These are phyloP conservation scores for Halenospora varia DNA, from an alignment of 495 filamentous ascomycete genomes.

Conservation along the genomic window DNA sequence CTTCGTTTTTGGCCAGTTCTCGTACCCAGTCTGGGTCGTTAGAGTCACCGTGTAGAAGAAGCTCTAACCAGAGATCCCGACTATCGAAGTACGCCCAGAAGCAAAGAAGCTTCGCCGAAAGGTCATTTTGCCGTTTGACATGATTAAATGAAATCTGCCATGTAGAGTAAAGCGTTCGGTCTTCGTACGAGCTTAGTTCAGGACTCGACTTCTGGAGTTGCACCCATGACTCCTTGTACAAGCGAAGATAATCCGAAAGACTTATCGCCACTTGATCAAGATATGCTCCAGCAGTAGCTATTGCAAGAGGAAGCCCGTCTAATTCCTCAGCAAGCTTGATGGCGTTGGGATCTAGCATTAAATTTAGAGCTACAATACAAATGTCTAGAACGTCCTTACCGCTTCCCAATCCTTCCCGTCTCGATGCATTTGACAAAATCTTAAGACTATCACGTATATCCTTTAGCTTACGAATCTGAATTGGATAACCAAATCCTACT, in stretches of 20 bases:
- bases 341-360: slow-evolving; percentile 20
- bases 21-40: slow-evolving; percentile 15
- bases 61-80: slow-evolving; percentile 46
- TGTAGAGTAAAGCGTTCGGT: slow-evolving; percentile 33
- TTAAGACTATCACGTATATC: slow-evolving; percentile 27
- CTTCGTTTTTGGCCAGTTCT: slow-evolving; percentile 16
- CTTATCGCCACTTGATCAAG: slow-evolving; percentile 14
- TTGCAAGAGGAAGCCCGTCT: slow-evolving; percentile 27
- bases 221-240: slow-evolving; percentile 26
- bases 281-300: slow-evolving; percentile 33
- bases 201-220: slow-evolving; percentile 23
- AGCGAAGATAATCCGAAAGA: slow-evolving; percentile 12
- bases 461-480: slow-evolving; percentile 27
- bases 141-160: slow-evolving; percentile 41
- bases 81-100: slow-evolving; percentile 45
- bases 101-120: slow-evolving; percentile 35
- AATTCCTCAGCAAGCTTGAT: slow-evolving; percentile 19
- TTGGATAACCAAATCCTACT: slow-evolving; percentile 24
- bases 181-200: slow-evolving; percentile 24
- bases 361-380: background rate
- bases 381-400: slow-evolving; percentile 7
- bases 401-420: slow-evolving; percentile 18
- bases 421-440: slow-evolving; percentile 30
- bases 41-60: slow-evolving; percentile 22
- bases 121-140: slow-evolving; percentile 31